Conservation (phyloP, 805 yeast species). For the Hemisphaericaspora nanyangensis region DNA sequence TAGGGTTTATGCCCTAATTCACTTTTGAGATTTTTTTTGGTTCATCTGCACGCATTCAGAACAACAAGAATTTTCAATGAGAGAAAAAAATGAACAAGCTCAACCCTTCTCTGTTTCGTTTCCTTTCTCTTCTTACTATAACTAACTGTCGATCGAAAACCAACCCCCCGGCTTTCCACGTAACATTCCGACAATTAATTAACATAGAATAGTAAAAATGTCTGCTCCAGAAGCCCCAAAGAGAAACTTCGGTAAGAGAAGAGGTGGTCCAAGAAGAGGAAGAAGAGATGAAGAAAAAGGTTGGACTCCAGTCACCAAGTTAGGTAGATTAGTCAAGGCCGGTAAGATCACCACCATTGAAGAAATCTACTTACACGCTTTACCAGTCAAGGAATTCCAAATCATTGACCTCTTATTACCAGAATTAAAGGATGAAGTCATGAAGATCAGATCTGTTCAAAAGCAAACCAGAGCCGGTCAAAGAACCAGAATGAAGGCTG, state of each 20-base stretch:
- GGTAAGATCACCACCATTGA: conserved; percentile 95
- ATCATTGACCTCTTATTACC: conserved; percentile 96
- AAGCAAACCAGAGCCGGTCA: conserved; percentile 99
- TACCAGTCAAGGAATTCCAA: conserved; percentile 99
- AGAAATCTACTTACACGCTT: conserved; percentile 98
- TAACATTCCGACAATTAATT: conserved; percentile 54
- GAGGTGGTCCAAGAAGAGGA: conserved; percentile 57
- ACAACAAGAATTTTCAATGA: background rate
- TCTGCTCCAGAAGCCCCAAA: conserved; percentile 46
- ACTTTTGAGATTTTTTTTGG: too few species aligned
- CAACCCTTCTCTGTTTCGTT: conserved; percentile 13
- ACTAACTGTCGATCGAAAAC: conserved; percentile 54
- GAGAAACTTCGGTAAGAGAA: conserved; percentile 55
- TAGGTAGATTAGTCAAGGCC: conserved; percentile 99
- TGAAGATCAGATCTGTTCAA: conserved; percentile 99
- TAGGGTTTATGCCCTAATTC: too few species aligned
- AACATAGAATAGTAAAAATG: conserved; percentile 27
- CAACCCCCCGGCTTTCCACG: conserved; percentile 73
- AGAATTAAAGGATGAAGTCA: conserved; percentile 94
- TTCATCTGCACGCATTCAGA: background rate
- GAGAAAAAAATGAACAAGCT: background rate
- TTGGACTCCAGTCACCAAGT: conserved; percentile 99
- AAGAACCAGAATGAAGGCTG: conserved; percentile 99
- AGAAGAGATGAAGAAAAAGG: conserved; percentile 94
- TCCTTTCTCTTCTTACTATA: conserved; percentile 3